phyloP scores from a whole-genome alignment of 1,284 basidiomycete genomes.

The Sanghuangporus sanghuang region DNA sequence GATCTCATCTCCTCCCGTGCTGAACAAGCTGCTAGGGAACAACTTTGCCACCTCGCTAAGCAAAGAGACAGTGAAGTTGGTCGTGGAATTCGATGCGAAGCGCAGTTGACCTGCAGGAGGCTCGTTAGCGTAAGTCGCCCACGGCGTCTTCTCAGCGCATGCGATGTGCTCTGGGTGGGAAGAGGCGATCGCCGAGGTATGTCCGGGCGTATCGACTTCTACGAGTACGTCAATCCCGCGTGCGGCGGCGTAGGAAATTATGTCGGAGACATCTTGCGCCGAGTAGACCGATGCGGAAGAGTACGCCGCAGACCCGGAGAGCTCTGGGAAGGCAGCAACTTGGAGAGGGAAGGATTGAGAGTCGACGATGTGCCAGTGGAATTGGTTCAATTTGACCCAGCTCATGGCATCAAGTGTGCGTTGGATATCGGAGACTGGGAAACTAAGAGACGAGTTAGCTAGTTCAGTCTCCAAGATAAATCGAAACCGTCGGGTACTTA shows the following conservation, averaged over 20 bases:
- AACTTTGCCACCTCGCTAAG: slow-evolving; percentile 25
- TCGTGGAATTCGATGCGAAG: slow-evolving; percentile 30
- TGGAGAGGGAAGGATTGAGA: slow-evolving; percentile 74
- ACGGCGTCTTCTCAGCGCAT: slow-evolving; percentile 59
- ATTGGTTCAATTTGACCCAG: slow-evolving; percentile 77
- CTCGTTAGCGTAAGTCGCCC: slow-evolving; percentile 56
- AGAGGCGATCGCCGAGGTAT: slow-evolving; percentile 64
- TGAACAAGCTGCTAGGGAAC: slow-evolving; percentile 33
- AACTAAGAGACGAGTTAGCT: slow-evolving; percentile 35
- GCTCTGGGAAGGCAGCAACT: slow-evolving; percentile 55
- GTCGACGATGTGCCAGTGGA: slow-evolving; percentile 82
- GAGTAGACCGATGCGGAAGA: slow-evolving; percentile 52
- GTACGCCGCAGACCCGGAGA: slow-evolving; percentile 33
- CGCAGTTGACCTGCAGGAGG: slow-evolving; percentile 46
- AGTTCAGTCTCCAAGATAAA: no score
- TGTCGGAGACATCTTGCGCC: slow-evolving; percentile 50
- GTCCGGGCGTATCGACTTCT: slow-evolving; percentile 73
- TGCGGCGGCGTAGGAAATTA: slow-evolving; percentile 68
- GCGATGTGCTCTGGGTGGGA: slow-evolving; percentile 72
- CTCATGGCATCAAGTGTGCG: slow-evolving; percentile 82
- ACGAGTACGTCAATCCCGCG: slow-evolving; percentile 78
- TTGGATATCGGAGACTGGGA: slow-evolving; percentile 61
- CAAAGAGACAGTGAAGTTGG: slow-evolving; percentile 29
- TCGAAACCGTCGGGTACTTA: no score
- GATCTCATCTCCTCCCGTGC: slow-evolving; percentile 48